Percentiles rank a stretch among this genome's conserved stretches.
These are phyloP conservation scores for Aspergillus pseudoterreus DNA, from an alignment of 2,329 filamentous ascomycete species.

Conservation along the genomic window DNA sequence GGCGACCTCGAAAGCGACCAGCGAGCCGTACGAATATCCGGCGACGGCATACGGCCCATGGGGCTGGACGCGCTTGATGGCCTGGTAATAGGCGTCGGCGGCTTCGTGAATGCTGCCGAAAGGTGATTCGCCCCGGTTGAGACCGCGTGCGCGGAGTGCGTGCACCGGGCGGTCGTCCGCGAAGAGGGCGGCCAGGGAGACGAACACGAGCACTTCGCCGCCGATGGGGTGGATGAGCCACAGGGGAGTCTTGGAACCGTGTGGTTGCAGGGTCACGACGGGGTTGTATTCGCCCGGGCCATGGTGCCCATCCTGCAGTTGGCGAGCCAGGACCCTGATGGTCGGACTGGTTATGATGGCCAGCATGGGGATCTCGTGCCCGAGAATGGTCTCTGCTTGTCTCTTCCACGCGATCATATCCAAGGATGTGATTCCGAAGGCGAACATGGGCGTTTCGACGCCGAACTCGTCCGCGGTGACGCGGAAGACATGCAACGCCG, in stretches of 20 bases:
- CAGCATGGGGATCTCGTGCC: not conserved
- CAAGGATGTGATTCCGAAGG: not conserved
- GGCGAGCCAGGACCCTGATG: conserved; percentile 38
- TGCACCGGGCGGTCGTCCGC: conserved; percentile 15
- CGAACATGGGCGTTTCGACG: not conserved
- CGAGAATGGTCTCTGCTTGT: not conserved
- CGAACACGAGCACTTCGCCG: conserved; percentile 38
- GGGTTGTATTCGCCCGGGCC: conserved; percentile 28
- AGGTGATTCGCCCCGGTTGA: conserved; percentile 26
- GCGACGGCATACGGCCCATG: conserved; percentile 51
- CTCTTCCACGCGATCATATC: not conserved
- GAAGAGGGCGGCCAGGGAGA: conserved; percentile 23
- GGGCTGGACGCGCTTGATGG: conserved; percentile 44
- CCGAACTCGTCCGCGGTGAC: not conserved
- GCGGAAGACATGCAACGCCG: not conserved
- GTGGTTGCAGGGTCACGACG: conserved; percentile 24
- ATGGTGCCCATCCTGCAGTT: conserved; percentile 2
- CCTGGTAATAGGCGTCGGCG: conserved; percentile 37
- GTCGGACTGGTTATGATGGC: conserved; percentile 26
- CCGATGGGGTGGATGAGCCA: conserved; percentile 39
- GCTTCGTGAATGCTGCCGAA: conserved; percentile 41
- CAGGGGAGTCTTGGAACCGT: conserved; percentile 26
- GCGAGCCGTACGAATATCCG: conserved; percentile 50
- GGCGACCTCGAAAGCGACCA: conserved; percentile 49
- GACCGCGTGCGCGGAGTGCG: conserved; percentile 14